These are phyloP conservation scores for Coleophoma crateriformis DNA, from an alignment of 2,329 filamentous ascomycete genomes.

Conservation along the genomic window DNA sequence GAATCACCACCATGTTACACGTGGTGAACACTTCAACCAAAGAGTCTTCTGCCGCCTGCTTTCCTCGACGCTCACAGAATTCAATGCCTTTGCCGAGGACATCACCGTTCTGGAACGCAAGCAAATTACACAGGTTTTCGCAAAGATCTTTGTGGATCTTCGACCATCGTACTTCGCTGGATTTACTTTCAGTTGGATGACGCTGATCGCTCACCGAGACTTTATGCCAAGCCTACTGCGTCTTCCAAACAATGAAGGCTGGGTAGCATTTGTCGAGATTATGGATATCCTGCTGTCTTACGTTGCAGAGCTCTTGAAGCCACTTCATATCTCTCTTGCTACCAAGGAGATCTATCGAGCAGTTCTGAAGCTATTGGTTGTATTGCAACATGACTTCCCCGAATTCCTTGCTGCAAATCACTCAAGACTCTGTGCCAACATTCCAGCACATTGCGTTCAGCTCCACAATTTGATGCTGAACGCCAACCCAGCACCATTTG, in stretches of 20 bases:
- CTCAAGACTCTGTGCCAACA: constrained; percentile 71
- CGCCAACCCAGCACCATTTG: constrained; percentile 63
- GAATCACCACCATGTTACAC: constrained; percentile 77
- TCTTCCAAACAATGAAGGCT: constrained; percentile 64
- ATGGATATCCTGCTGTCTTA: constrained; percentile 68
- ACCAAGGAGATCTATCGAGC: constrained; percentile 82
- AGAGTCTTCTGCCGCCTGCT: constrained; percentile 89
- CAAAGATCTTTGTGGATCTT: constrained; percentile 64
- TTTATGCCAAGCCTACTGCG: constrained; percentile 77
- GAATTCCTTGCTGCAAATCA: constrained; percentile 90
- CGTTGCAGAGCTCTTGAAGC: constrained; percentile 74
- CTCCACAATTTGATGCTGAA: constrained; percentile 83
- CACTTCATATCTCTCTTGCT: constrained; percentile 59
- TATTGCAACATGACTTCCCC: constrained; percentile 90
- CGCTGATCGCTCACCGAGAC: constrained; percentile 75
- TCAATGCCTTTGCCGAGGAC: constrained; percentile 53
- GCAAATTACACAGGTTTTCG: constrained; percentile 69
- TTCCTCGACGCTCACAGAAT: constrained; percentile 74
- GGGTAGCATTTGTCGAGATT: constrained; percentile 69
- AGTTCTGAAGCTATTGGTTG: constrained; percentile 73
- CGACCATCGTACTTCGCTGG: constrained; percentile 73
- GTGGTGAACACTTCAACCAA: constrained; percentile 77
- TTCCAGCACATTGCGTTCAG: constrained; percentile 81
- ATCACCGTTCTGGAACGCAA: constrained; percentile 54
- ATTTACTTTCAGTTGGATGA: constrained; percentile 82